Evolutionary conservation across 116 monocot genomes (phyloP), one percentile per base, ranked within the genome.

Genomic region (Zostera marina): DNA sequence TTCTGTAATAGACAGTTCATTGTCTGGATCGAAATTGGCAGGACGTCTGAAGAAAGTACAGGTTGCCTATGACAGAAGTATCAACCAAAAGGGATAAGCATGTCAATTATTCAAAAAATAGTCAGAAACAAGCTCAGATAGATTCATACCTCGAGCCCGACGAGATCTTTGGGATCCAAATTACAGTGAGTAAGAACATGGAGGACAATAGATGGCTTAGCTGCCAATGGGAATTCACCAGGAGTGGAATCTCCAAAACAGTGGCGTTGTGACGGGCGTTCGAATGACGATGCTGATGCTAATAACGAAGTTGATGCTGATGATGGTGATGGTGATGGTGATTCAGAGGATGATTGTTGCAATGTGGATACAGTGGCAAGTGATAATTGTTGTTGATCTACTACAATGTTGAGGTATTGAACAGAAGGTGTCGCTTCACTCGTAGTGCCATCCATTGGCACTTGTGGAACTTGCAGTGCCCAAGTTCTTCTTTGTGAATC

Each of bases 141-240:
- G 32, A 32, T 44, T 76, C 81, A 82, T 84, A 82, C 94, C 94
- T 96, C 94, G 0, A 96, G 77, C n/a, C 54, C 66, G 10, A 89
- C 94, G 22, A 96, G 88, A 62, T 96, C 94, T 44, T 82, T 67
- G 26, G 94, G 80, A 12, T 82, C 79, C 69, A 96, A 70, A 48
- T 82, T 60, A 61, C 85, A 88, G 6, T 82, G 66, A 21, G 88
- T 85, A 41, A 96, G 85, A 43, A 96, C 78, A 76, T 88, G 82
- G 54, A 96, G 88, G 16, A 82, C 82, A 14, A 96, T 80, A 25
- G 82, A 82, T 0, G 94, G 94, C 54, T 63, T 88, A 11, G 78
- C 79, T 8, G 94, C 81, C 54, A 96, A 63, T 26, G 94, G 94
- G 47, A 91, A 91, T 22, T 91, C 91, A n/a, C 91, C 91, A 0